Percentiles rank a stretch among this genome's conserved stretches.
Evolutionary conservation across 2,329 filamentous ascomycete species (phyloP).

Genomic region (Penicillium sp.): DNA sequence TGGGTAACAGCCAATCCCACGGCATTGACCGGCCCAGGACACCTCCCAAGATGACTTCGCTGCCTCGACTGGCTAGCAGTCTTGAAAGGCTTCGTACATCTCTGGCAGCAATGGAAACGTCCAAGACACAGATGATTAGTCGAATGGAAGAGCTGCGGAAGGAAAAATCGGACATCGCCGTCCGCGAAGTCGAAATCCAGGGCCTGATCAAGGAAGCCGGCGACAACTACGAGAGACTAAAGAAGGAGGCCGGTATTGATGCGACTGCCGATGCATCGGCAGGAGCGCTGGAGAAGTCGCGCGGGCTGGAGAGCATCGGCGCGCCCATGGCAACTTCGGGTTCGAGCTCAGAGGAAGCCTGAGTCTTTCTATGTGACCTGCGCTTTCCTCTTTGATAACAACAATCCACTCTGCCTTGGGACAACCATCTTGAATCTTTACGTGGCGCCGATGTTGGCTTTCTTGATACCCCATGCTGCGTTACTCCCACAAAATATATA

Average conservation of each 20-base stretch:
- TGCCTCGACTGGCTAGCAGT: conserved; percentile 70
- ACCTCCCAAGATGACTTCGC: conserved; percentile 70
- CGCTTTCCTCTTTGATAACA: neutral
- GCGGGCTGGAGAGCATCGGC: conserved; percentile 41
- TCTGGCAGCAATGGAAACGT: conserved; percentile 61
- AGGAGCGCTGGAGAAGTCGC: conserved; percentile 30
- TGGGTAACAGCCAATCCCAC: conserved; percentile 52
- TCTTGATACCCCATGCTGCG: conserved; percentile 20
- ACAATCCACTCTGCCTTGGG: neutral
- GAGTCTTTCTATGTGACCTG: conserved; percentile 10
- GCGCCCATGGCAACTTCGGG: conserved; percentile 28
- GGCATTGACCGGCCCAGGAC: conserved; percentile 49
- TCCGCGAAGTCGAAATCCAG: conserved; percentile 76
- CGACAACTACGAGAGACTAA: conserved; percentile 62
- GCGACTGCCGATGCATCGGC: conserved; percentile 25
- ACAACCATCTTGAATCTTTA: conserved; percentile 2
- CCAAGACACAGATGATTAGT: conserved; percentile 59
- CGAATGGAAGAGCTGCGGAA: conserved; percentile 64
- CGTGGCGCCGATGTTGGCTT: conserved; percentile 11
- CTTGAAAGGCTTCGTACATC: conserved; percentile 62
- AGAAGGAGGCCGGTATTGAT: conserved; percentile 42
- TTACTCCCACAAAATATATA: conserved; percentile 14
- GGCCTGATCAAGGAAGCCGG: conserved; percentile 75
- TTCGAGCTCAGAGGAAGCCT: conserved; percentile 29
- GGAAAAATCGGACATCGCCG: conserved; percentile 66